Evolutionary conservation across 768 basidiomycete species (phyloP), one percentile per base, ranked within the genome.

Genomic region (Tephrocybe sp.): DNA sequence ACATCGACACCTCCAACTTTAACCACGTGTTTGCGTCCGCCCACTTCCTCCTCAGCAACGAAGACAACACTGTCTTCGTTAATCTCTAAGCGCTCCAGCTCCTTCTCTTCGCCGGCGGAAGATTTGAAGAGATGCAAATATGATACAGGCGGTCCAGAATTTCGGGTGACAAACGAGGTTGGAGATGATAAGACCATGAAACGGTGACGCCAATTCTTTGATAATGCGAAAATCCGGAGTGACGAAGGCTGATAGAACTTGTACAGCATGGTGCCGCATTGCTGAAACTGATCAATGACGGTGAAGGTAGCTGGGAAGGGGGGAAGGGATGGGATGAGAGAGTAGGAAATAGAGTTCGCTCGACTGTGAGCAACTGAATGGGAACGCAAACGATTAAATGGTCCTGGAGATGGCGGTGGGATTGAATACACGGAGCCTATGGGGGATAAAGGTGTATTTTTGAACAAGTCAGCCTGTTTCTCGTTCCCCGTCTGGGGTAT

Each of bases 51-150:
- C 40, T 87, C 88, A 0, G 87, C 78, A 17, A 92, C 79, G 55
- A 84, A 90, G 12, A 89, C 85, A 45, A 86, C 82, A 44, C 83
- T 88, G 31, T 86, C 80, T 58, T 87, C 86, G 52, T 84, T 84
- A 57, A 92, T 89, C 61, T 84, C 82, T 31, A 91, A 66, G 38
- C 89, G 73, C 65, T 92, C 87, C 5, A 89, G 54, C 65, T 92
- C 89, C 45, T 70, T 78, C 55, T 88, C 87, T 16, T 84, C 82
- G 9, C 73, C 65, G 10, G 69, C 68, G 4, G 75, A 56, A 8
- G 77, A 72, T 63, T 89, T 89, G 73, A 91, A 92, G 33, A 92
- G 64, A 62, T 92, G 89, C 26, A 91, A 70, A 61, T 87, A 83
- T 13, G 78, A 82, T 19, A 72, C 72, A 12, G 72, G 66, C 12